Evolutionary conservation across 345 rosid species (phyloP), one percentile per base, ranked within the genome.

Genomic region (Nasturtium officinale): DNA sequence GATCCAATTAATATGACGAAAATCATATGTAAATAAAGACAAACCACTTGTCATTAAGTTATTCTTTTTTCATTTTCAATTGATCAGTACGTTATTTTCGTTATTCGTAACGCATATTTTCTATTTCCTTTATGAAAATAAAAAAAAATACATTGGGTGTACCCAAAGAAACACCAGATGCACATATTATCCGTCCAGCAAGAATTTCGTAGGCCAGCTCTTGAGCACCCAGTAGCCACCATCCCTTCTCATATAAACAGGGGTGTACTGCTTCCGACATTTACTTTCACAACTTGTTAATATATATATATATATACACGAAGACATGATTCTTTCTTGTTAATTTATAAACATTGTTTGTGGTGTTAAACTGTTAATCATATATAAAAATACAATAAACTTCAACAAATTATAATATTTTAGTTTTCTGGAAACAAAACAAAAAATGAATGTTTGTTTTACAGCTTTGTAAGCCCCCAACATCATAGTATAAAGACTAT

Each of bases 171-270:
- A 58, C 61, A 73, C 18, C 77, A 65, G 65, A 65, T 65, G 71
- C 71, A 73, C 71, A 65, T 64, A 58, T 66, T 48, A 58, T 74
- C 73, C 73, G 66, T 74, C 78, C 78, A 74, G 48, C 61, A 58
- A 74, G 37, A 66, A 48, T 58, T 66, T 58, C 37, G 67, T 74
- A 74, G 67, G 78, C 7, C 78, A 50, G 38, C n/a, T 58, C 40
- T 37, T 59, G 67, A 66, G 66, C 78, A 48, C 43, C 26, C 28
- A 47, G 35, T 63, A 66, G 67, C 33, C 40, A 74, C 71, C 66
- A 66, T 48, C 53, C 61, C 66, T 57, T 66, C 61, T 73, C 71
- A 33, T 38, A 20, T 25, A 45, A 45, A 65, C 54, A 65, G 66
- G 72, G 60, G 40, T 17, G 40, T 17, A 20, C 43, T 35, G 28